Base-by-base conservation (phyloP, 2,329 filamentous ascomycete species). In the Ophiocordyceps camponoti-floridani region DNA sequence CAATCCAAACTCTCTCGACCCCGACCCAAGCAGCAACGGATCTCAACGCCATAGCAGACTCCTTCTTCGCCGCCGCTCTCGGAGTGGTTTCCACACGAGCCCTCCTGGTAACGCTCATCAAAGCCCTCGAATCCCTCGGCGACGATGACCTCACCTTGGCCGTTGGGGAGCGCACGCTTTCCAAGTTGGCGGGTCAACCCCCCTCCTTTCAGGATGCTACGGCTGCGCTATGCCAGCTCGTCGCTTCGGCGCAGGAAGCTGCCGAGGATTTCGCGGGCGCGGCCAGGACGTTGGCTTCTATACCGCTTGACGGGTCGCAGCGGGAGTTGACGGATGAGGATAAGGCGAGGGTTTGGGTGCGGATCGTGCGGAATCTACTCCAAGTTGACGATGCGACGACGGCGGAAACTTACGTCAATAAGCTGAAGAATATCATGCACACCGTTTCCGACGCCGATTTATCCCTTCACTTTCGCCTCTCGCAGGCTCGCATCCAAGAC, bases 301-400 rank as follows among this genome's bases (percentile, higher is more conserved):
- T 96, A 53, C 83, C 87, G 31, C 78, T 96, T 42, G 89, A 98
- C 58, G 82, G 77, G 46, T 88, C 87, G 2, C 87, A 94, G 66
- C 81, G 89, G 43, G 79, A 83, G 46, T 79, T 95, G 33, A 77
- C 79, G 27, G 80, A 87, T 58, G 77, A 84, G 54, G 83, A 89
- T 52, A 88, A 87, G 63, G 85, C 86, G 9, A 71, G 72, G 45
- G 76, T 91, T 45, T 96, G 89, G 85, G 82, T 96, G 53, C 84
- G 89, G 48, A 94, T 98, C 57, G 87, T 93, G 58, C 78, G 91
- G 49, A 83, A 93, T 67, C 93, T 91, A 59, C 75, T 98, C 49
- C 89, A 98, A 66, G 85, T 88, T 42, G 89, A 94, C 59, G 88
- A 96, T 64, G 82, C 85, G 9, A 86, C 82, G 1, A 73, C 75